A percentile compares a stretch with the other conserved stretches of the same genome.
phyloP scores from a whole-genome alignment of 164 flowering plant species.

The Annona squamosa region DNA sequence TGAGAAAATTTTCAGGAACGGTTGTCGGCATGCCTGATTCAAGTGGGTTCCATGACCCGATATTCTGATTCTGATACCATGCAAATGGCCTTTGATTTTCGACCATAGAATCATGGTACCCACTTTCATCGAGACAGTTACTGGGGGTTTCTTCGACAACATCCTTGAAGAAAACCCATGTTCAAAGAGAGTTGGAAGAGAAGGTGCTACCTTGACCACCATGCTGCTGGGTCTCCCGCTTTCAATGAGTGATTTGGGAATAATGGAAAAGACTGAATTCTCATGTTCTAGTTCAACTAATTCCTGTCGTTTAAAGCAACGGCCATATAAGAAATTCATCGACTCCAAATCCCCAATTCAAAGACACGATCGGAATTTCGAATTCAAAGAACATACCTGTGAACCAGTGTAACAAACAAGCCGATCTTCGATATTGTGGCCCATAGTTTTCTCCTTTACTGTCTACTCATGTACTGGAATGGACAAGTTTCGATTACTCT shows the following conservation, averaged over 20 bases:
- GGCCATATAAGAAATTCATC: not conserved
- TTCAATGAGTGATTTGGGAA: constrained; percentile 30
- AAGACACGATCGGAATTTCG: not conserved
- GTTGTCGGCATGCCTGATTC: not conserved
- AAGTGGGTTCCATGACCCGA: not conserved
- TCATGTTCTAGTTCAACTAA: constrained; percentile 25
- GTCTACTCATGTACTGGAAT: constrained; percentile 7
- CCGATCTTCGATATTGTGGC: constrained; percentile 22
- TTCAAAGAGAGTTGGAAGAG: not conserved
- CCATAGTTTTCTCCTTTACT: constrained; percentile 10
- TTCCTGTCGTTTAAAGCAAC: constrained; percentile 18
- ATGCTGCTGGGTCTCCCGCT: constrained; percentile 52
- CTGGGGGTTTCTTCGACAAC: not conserved
- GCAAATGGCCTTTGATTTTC: no score
- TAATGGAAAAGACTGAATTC: constrained; percentile 23
- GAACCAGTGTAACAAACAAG: constrained; percentile 21
- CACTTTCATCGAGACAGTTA: not conserved
- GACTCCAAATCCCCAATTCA: not conserved
- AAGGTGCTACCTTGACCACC: constrained; percentile 50
- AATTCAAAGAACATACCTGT: constrained; percentile 23
- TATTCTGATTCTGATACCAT: no score
- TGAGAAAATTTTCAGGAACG: not conserved
- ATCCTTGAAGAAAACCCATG: not conserved
- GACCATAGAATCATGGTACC: not conserved
- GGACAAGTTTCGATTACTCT: not conserved